phyloP scores from a whole-genome alignment of 352 stramenopile species.

The Pythium plurisporium region DNA sequence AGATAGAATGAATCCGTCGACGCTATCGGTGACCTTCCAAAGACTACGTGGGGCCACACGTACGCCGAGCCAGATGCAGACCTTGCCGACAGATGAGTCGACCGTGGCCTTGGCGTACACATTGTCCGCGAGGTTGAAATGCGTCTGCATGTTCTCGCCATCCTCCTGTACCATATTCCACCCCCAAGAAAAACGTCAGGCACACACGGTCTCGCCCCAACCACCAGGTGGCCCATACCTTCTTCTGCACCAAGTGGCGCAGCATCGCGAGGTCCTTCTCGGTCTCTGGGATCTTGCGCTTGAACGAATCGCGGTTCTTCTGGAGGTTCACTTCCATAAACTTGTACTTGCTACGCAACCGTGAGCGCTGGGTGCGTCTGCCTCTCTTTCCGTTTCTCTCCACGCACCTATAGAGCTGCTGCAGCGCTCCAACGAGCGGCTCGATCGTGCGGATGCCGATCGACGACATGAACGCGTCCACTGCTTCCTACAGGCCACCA shows the following conservation, averaged over 20 bases:
- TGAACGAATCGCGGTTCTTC: constrained; percentile 84
- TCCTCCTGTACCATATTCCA: constrained; percentile 39
- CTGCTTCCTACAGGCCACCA: constrained; percentile 37
- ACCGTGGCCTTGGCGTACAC: constrained; percentile 94
- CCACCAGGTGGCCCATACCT: too few relatives aligned
- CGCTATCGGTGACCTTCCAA: neutral
- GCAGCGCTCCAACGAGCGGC: constrained; percentile 69
- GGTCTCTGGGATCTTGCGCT: constrained; percentile 90
- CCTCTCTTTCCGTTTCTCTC: neutral
- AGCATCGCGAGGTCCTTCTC: constrained; percentile 85
- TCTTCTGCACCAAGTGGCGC: constrained; percentile 66
- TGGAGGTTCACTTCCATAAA: constrained; percentile 87
- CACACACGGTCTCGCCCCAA: too few relatives aligned
- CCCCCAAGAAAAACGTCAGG: neutral
- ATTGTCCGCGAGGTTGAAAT: constrained; percentile 94
- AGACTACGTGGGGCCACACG: constrained; percentile 11
- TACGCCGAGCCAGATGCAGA: constrained; percentile 96
- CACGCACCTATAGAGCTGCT: constrained; percentile 75
- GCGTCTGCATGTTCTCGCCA: constrained; percentile 76
- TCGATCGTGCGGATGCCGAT: constrained; percentile 61
- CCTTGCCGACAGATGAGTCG: constrained; percentile 84
- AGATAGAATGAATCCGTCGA: neutral
- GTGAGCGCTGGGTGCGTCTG: neutral
- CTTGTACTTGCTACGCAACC: constrained; percentile 76
- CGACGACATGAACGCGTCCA: constrained; percentile 64